These are phyloP conservation scores for Agarophyton chilense DNA, from an alignment of 23 red algal genomes.

Conservation along the genomic window DNA sequence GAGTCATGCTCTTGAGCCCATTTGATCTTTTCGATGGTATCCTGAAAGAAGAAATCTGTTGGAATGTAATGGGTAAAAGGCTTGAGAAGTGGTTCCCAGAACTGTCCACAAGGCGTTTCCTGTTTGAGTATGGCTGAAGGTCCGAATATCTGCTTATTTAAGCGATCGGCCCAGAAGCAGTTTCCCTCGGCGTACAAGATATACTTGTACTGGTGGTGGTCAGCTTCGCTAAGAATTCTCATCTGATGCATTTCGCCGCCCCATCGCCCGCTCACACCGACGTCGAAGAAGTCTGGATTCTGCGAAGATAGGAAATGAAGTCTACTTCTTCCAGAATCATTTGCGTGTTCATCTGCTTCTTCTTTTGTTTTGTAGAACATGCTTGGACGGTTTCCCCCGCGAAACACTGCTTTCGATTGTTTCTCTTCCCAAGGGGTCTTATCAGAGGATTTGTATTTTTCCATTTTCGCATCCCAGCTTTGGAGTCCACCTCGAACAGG, in stretches of 20 bases:
- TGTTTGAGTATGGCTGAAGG: slow-evolving; percentile 94
- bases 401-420: slow-evolving; percentile 81
- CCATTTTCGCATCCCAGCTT: slow-evolving; percentile 87
- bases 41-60: slow-evolving; percentile 88
- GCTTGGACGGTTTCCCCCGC: slow-evolving; percentile 83
- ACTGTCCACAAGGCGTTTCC: slow-evolving; percentile 94
- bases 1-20: slow-evolving; percentile 70
- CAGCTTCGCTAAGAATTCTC: slow-evolving; percentile 52
- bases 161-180: slow-evolving; percentile 98
- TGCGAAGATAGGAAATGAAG: slow-evolving; percentile 36
- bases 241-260: slow-evolving; percentile 49
- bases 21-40: slow-evolving; percentile 69
- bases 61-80: slow-evolving; percentile 93
- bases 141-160: slow-evolving; percentile 90
- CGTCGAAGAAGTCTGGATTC: slow-evolving; percentile 77
- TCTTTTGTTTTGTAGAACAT: slow-evolving; percentile 76
- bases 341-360: slow-evolving; percentile 72
- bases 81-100: slow-evolving; percentile 92
- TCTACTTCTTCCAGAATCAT: slow-evolving; percentile 66
- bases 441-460: slow-evolving; percentile 61
- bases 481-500: slow-evolving; percentile 60
- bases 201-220: slow-evolving; percentile 91
- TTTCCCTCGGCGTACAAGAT: slow-evolving; percentile 98
- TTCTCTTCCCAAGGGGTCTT: slow-evolving; percentile 78
- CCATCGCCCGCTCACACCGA: slow-evolving; percentile 75